Base-by-base conservation (phyloP, 169 alveolate genomes). In the Eimeria maxima region DNA sequence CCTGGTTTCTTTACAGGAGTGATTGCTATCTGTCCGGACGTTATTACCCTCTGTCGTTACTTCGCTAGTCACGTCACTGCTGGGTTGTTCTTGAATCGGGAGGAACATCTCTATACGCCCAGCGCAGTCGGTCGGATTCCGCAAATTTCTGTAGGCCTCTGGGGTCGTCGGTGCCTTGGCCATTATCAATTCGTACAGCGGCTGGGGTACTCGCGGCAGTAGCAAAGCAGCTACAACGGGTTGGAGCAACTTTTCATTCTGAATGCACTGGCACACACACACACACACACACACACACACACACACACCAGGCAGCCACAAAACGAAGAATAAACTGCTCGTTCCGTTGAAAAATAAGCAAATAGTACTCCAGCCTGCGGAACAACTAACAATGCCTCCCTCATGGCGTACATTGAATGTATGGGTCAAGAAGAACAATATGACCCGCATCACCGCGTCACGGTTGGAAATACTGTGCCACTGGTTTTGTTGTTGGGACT, bases 51-150 rank as follows among this genome's bases (percentile, higher is more conserved):
- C 90, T 27, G 73, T 47, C 6, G 55, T n/a, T 55, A 24, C 90
- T 3, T 81, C 73, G 55, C 13, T 18, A 4, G 50, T 29, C 18
- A 50, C 73, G 55, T 38, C 53, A 44, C 78, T 38, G 69, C 74
- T 57, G 60, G 93, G 20, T 27, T 18, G 78, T 16, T 60, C 93
- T 33, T 84, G 50, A 57, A 45, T 84, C 20, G 93, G 93, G 60
- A 84, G 93, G 65, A 84, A 84, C 29, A 7, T 13, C 11, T 84
- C 93, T n/a, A 84, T 84, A 42, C 33, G 57, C 44, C 93, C 93
- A 2, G 93, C 93, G 57, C 93, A 84, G 2, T 84, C 60, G 45
- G 80, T 84, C 29, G 93, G 93, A 60, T 84, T 84, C 55, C 93
- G 93, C 93, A 84, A 53, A 53, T 84, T 84, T 33, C 22, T 38